Evolutionary conservation across 163 green algal genomes (phyloP), one percentile per base, ranked within the genome.

Genomic region (Scenedesmus sp.): DNA sequence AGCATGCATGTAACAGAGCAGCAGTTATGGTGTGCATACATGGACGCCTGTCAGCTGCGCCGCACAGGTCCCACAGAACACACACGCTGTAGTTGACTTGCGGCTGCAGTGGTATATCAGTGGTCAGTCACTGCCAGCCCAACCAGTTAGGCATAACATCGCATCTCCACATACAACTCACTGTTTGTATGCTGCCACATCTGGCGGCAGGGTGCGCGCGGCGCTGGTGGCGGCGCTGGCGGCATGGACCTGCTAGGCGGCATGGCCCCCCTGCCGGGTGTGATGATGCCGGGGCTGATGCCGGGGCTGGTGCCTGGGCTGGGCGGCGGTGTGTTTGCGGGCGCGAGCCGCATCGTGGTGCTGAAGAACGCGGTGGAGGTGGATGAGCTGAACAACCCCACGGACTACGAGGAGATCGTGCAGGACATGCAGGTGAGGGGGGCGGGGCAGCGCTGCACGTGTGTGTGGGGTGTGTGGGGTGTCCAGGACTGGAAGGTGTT

Each of bases 401-500:
- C 97, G 46, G 97, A 98, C 89, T 99, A 99, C 91, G 89, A 94
- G 8, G 98, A 99, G 88, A 99, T 99, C 92, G 76, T 99, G 92
- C 97, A 99, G 91, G 98, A 99, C 94, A 99, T 99, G 97, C n/a
- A 90, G 84, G 89, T 92, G n/a, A 46, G 84, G 18, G 8, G 18
- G 23, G 73, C 34, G 76, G 9, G 3, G 76, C 76, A 10, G 76
- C 34, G 10, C 76, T n/a, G 20, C 8, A n/a, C 8, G 7, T 82
- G 26, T 54, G 5, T 46, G 34, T 46, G 34, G 34, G 74, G 76
- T 8, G 34, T 59, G 34, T 59, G 73, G 73, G 13, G 73, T 54
- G 52, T 23, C 16, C 12, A 77, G 4, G 15, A 77, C n/a, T 9
- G 6, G 74, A 23, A 52, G 74, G 23, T 81, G 74, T 82, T 82